A percentile compares a stretch with the other conserved stretches of the same genome.
Conservation (phyloP, 2,329 filamentous ascomycete species). For the Fusarium mundagurra region DNA sequence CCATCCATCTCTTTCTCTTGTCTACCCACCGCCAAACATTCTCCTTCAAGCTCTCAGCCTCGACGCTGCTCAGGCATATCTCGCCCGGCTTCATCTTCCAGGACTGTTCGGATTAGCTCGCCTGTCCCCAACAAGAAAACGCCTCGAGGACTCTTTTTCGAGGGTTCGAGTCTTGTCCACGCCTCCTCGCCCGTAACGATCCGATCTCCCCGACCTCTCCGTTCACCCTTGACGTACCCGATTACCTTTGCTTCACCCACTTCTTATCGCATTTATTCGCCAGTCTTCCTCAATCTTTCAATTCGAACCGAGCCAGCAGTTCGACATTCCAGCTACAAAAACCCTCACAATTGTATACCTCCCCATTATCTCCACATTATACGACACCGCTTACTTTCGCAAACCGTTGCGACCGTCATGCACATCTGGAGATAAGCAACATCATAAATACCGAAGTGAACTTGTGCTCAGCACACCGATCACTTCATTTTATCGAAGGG, state of each 20-base stretch:
- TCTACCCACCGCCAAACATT: slow-evolving; percentile 39
- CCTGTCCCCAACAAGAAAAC: neutral
- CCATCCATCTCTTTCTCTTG: slow-evolving; percentile 37
- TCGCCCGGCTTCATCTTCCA: slow-evolving; percentile 22
- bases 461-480: slow-evolving; percentile 5
- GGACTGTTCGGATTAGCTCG: slow-evolving; percentile 7
- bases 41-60: slow-evolving; percentile 38
- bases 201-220: slow-evolving; percentile 30
- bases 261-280: slow-evolving; percentile 28
- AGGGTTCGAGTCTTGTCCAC: slow-evolving; percentile 6
- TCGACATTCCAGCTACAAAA: neutral
- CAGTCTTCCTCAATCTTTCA: neutral
- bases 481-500: slow-evolving; percentile 13
- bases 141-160: neutral
- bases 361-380: slow-evolving; percentile 4
- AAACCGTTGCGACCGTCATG: slow-evolving; percentile 38
- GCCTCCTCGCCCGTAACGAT: slow-evolving; percentile 24
- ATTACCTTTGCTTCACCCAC: slow-evolving; percentile 29
- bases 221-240: slow-evolving; percentile 29
- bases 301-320: slow-evolving; percentile 1
- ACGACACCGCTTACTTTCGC: slow-evolving; percentile 24
- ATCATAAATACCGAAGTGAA: slow-evolving; percentile 28
- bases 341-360: neutral
- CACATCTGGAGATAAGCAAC: slow-evolving; percentile 35
- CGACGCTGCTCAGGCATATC: slow-evolving; percentile 25